Conservation (phyloP, 495 filamentous ascomycete species). For the Barbatosphaeria neglecta region DNA sequence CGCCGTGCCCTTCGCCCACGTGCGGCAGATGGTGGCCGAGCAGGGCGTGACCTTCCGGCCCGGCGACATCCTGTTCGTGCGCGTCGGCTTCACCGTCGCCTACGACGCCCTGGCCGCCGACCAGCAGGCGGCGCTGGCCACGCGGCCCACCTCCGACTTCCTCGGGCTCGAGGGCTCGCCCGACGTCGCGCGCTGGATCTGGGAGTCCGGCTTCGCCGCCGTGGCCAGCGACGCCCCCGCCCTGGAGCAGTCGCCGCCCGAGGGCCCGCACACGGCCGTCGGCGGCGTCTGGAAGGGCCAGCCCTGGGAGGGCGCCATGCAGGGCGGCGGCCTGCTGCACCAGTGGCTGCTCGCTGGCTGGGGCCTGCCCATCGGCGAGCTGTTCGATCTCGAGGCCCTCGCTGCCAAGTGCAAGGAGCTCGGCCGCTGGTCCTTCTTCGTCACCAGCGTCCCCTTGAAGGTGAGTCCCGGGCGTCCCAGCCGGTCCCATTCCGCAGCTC, state of each 20-base stretch:
- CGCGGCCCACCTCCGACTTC: slow-evolving; percentile 17
- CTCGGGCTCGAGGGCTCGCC: slow-evolving; percentile 35
- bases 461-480: slow-evolving; percentile 10
- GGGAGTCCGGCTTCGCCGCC: slow-evolving; percentile 38
- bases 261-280: slow-evolving; percentile 5
- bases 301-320: slow-evolving; percentile 1
- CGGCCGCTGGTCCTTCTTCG: slow-evolving; percentile 39
- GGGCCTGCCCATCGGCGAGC: slow-evolving; percentile 48
- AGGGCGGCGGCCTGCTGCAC: slow-evolving; percentile 3
- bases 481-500: neutral
- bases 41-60: slow-evolving; percentile 23
- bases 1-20: slow-evolving; percentile 26
- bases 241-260: slow-evolving; percentile 24
- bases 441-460: slow-evolving; percentile 44
- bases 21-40: slow-evolving; percentile 27
- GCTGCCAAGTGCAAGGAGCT: slow-evolving; percentile 28
- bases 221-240: slow-evolving; percentile 38
- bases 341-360: slow-evolving; percentile 43
- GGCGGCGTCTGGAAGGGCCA: slow-evolving; percentile 6
- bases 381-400: slow-evolving; percentile 45
- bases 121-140: slow-evolving; percentile 18
- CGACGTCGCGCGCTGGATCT: slow-evolving; percentile 34
- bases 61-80: slow-evolving; percentile 47
- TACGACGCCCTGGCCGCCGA: slow-evolving; percentile 21
- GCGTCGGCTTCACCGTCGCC: slow-evolving; percentile 35